Base-by-base conservation (phyloP, 2,329 filamentous ascomycete genomes). In the Apiospora phragmitis region DNA sequence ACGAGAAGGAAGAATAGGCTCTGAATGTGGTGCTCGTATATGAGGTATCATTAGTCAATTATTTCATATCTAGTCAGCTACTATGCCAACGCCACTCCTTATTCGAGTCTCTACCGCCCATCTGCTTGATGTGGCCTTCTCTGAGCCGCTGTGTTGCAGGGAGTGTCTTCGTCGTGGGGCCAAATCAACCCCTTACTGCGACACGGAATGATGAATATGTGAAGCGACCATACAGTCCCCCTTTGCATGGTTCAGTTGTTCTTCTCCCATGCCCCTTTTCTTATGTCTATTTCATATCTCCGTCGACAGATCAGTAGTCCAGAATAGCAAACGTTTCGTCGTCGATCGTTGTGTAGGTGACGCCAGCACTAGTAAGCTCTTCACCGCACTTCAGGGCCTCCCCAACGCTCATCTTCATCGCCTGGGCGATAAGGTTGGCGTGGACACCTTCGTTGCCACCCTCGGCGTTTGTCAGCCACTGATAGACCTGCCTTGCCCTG, bases 281-380 rank as follows among this genome's bases (percentile, higher is more conserved):
- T 21, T 18, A 4, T 14, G 4, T 38, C 2, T 24, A 49, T 55
- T 16, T 18, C 18, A 35, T 14, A 35, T 14, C n/a, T 26, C 9
- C 38, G 38, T 43, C 4, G 14, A 7, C 29, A 43, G 29, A 67
- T 67, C 65, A 42, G 38, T 38, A 89, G 71, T 97, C 93, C 72
- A 98, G 84, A 73, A 97, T 85, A 59, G 94, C 94, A 92, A 93
- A 98, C 0, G 95, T 98, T 81, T 93, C 88, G 77, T 98, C 95
- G 82, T 98, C 94, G 8, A 97, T 88, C 12, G 97, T 99, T 38
- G 94, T 94, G 83, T 94, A 99, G 74, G 97, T 93, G 76, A 94
- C 79, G 41, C 94, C 94, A 70, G 89, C 83, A 2, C 85, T 85
- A 59, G 94, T 81, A 77, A 99, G 82, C 82, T 98, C 94, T 76